Conservation (phyloP, 345 rosid genomes). For the Arabis hirsuta region DNA sequence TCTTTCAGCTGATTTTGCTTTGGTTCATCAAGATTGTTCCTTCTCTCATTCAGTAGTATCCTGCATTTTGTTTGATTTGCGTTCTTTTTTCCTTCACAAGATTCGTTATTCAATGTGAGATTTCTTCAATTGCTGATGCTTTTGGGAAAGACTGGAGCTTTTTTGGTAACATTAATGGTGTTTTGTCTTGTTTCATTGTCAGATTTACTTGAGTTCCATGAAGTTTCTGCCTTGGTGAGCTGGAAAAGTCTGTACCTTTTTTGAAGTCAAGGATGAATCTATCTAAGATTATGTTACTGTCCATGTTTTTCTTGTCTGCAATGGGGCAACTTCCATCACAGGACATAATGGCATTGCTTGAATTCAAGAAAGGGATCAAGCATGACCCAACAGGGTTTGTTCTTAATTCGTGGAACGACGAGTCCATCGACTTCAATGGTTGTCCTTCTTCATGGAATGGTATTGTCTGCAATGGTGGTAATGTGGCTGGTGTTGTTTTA, state of each 20-base stretch:
- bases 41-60: slow-evolving; percentile 32
- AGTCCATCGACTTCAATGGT: slow-evolving; percentile 91
- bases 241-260: slow-evolving; percentile 18
- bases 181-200: slow-evolving; percentile 31
- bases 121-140: neutral
- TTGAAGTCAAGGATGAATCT: slow-evolving; percentile 56
- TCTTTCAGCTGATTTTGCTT: slow-evolving; percentile 43
- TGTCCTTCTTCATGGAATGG: slow-evolving; percentile 99
- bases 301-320: slow-evolving; percentile 52
- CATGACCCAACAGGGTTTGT: slow-evolving; percentile 98
- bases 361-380: slow-evolving; percentile 92
- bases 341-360: slow-evolving; percentile 91
- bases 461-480: slow-evolving; percentile 83
- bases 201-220: slow-evolving; percentile 36
- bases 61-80: slow-evolving; percentile 28
- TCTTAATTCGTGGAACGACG: slow-evolving; percentile 92
- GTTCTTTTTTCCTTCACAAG: slow-evolving; percentile 17
- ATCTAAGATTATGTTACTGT: slow-evolving; percentile 52
- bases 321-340: slow-evolving; percentile 96
- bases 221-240: slow-evolving; percentile 28
- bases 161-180: neutral
- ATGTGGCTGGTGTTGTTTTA: slow-evolving; percentile 88
- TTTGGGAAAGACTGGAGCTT: slow-evolving; percentile 6
- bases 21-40: slow-evolving; percentile 39
- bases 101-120: slow-evolving; percentile 28